Percentiles rank a stretch among this genome's conserved stretches.
phyloP scores from a whole-genome alignment of 257 asterid genomes.

The Solanum ossicruentum region DNA sequence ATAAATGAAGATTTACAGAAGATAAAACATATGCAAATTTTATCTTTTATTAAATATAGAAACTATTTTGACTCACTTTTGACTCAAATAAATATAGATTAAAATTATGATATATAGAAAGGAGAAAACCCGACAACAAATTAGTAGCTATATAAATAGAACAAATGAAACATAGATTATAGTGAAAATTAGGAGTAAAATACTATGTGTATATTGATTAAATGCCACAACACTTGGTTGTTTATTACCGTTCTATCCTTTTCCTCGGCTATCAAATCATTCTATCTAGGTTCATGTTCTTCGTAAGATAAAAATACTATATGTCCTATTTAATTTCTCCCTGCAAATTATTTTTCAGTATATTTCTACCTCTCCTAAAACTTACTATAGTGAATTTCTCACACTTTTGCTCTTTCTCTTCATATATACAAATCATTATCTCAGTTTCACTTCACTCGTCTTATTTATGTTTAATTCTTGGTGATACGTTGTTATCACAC shows the following conservation, averaged over 20 bases:
- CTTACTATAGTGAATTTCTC: too few relatives aligned
- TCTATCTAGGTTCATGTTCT: not conserved
- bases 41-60: not conserved
- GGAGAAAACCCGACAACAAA: not conserved
- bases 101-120: not conserved
- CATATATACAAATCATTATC: not conserved
- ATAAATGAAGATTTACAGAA: too few relatives aligned
- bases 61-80: too few relatives aligned
- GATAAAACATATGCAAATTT: too few relatives aligned
- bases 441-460: not conserved
- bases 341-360: accelerated
- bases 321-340: not conserved
- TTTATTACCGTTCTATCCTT: not conserved
- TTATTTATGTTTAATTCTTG: not conserved
- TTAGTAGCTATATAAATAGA: not conserved
- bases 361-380: not conserved
- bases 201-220: too few relatives aligned
- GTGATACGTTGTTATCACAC: too few relatives aligned
- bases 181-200: not conserved
- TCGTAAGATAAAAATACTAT: not conserved
- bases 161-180: not conserved
- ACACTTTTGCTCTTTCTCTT: not conserved
- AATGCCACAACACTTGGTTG: not conserved
- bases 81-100: not conserved
- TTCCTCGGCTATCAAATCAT: not conserved